phyloP scores from a whole-genome alignment of 2,329 filamentous ascomycete species.

The Colletotrichum agaves region DNA sequence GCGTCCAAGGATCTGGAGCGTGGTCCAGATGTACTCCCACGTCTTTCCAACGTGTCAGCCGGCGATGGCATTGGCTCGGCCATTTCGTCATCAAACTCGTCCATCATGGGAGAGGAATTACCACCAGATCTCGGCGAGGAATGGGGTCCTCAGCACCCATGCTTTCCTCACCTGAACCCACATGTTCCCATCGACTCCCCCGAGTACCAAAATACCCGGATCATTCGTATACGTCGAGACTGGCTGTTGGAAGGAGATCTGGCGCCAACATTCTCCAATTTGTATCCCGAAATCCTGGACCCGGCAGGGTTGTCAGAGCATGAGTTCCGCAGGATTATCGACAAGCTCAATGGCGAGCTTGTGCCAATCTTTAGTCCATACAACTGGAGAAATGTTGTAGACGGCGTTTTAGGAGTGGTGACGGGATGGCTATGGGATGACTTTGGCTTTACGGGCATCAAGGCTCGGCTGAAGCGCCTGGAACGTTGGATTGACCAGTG shows the following conservation, averaged over 20 bases:
- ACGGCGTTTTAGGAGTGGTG: conserved; percentile 80
- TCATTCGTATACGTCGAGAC: conserved; percentile 91
- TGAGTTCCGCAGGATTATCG: conserved; percentile 85
- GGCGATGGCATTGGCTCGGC: conserved; percentile 65
- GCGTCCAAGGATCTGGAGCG: conserved; percentile 66
- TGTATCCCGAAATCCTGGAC: conserved; percentile 96
- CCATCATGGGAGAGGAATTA: conserved; percentile 72
- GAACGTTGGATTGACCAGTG: conserved; percentile 88
- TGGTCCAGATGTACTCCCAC: conserved; percentile 57
- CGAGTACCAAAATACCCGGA: conserved; percentile 81
- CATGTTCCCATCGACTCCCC: conserved; percentile 84
- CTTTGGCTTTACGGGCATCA: conserved; percentile 79
- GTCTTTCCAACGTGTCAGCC: conserved; percentile 60
- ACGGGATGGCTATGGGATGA: conserved; percentile 98
- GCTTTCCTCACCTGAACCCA: conserved; percentile 91
- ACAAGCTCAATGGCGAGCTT: conserved; percentile 83
- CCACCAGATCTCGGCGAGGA: conserved; percentile 76
- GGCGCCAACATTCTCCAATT: conserved; percentile 91
- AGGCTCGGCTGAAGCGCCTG: conserved; percentile 74
- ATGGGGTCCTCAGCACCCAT: conserved; percentile 95
- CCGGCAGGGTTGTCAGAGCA: conserved; percentile 83
- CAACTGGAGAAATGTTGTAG: conserved; percentile 79
- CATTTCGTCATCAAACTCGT: conserved; percentile 67
- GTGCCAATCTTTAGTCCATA: conserved; percentile 84
- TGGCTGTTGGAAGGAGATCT: conserved; percentile 92